phyloP scores from a whole-genome alignment of 805 yeast genomes.

The Candida germanica region DNA sequence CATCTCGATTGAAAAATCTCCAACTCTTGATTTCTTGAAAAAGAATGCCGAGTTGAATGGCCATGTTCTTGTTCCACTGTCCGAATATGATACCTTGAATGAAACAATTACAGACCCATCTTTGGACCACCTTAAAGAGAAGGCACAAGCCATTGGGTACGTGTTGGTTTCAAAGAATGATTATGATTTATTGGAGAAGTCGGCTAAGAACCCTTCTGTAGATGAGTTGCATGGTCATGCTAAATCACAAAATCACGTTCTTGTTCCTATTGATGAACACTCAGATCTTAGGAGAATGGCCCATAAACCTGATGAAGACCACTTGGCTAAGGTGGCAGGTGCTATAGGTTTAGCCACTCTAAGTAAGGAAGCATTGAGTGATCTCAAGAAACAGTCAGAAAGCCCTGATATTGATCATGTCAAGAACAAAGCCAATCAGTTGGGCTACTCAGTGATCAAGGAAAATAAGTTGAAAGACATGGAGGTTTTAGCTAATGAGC shows the following conservation, averaged over 20 bases:
- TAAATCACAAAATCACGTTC: conserved; percentile 6
- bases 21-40: conserved; percentile 27
- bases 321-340: conserved; percentile 10
- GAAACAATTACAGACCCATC: conserved; percentile 14
- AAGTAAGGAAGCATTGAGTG: conserved; percentile 2
- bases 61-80: conserved; percentile 17
- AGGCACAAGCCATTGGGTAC: conserved; percentile 16
- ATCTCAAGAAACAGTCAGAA: conserved; percentile 2
- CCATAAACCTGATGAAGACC: conserved; percentile 15
- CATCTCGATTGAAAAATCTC: conserved; percentile 17
- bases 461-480: conserved; percentile 12
- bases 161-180: background rate
- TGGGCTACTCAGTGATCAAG: conserved; percentile 13
- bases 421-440: conserved; percentile 12
- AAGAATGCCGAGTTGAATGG: conserved; percentile 18
- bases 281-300: conserved; percentile 15
- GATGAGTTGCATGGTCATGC: conserved; percentile 25
- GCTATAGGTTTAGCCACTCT: conserved; percentile 10
- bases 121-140: conserved; percentile 15
- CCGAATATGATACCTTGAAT: conserved; percentile 18
- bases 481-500: conserved; percentile 6
- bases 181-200: background rate
- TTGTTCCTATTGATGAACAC: conserved; percentile 12
- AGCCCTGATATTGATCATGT: conserved; percentile 17
- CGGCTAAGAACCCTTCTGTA: conserved; percentile 20